Base-by-base conservation (phyloP, 352 stramenopile genomes). In the Pythium apleroticum region DNA sequence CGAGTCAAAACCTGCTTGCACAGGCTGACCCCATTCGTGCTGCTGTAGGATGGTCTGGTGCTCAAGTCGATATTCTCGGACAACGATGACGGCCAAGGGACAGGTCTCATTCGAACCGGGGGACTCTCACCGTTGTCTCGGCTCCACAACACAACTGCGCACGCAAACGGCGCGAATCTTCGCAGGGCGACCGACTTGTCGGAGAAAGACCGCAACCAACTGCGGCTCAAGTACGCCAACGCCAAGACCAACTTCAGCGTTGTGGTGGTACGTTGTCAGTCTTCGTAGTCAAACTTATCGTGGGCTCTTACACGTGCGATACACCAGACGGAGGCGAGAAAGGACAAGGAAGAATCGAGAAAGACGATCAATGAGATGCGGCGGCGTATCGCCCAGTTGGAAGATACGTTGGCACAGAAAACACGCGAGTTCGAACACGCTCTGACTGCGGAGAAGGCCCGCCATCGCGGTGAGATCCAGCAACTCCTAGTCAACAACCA, bases 141-240 rank as follows among this genome's bases (percentile, higher is more conserved):
- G 2, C 27, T 56, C 24, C 60, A 67, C 22, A 49, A 9, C 48
- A 56, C 49, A 24, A 55, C 28, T n/a, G 11, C 5, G 22, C 35
- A 60, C 15, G 63, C 35, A 19, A 52, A 52, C 20, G 22, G 43
- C 19, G 15, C 53, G 15, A 57, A 57, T 41, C n/a, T 67, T 10
- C 60, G 52, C 60, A 50, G 20, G 22, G 5, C 14, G 57, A 37
- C 60, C 76, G 80, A 88, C 31, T 73, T 85, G 25, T 76, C 81
- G n/a, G 69, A 79, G 27, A 76, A 67, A 48, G 85, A 93, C 31
- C 73, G 79, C 27, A 80, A 95, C 57, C 77, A 87, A 30, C 67
- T 95, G 52, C 79, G 80, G 14, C 73, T 86, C 35, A 95, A 95
- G 46, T 91, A 91, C 62, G 60, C 80, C 15, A 93, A 92, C 50